These are phyloP conservation scores for Monsonia emarginata DNA, from an alignment of 441 rosid species.

Conservation along the genomic window DNA sequence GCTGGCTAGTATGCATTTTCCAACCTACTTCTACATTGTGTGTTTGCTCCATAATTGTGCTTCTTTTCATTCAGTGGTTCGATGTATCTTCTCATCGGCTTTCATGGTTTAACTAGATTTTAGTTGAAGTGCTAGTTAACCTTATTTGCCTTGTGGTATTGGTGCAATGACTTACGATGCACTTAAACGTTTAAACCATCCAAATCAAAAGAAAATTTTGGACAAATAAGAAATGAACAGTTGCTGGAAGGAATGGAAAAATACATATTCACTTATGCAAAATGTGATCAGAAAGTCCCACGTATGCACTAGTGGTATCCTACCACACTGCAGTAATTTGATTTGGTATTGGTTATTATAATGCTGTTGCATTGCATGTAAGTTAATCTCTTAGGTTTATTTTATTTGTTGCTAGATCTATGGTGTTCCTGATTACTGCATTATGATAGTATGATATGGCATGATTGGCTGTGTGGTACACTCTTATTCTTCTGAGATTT, in stretches of 20 bases:
- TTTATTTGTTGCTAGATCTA: conserved; percentile 7
- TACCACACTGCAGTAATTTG: background rate
- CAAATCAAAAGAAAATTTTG: background rate
- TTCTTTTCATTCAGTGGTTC: background rate
- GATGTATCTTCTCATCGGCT: background rate
- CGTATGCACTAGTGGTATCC: background rate
- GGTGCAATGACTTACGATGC: background rate
- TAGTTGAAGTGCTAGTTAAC: background rate
- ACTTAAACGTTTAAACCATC: background rate
- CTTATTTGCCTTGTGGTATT: background rate
- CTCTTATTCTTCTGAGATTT: conserved; percentile 1
- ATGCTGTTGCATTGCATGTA: background rate
- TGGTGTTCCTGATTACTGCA: background rate
- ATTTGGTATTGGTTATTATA: background rate
- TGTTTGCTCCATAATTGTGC: background rate
- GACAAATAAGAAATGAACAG: background rate
- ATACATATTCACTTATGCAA: background rate
- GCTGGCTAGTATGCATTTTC: background rate
- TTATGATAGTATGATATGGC: conserved; percentile 2
- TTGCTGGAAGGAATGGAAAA: background rate
- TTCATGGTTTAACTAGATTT: background rate
- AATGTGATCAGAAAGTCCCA: background rate
- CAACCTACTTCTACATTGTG: background rate
- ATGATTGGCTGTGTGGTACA: background rate
- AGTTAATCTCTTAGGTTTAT: background rate